phyloP scores from a whole-genome alignment of 2,329 filamentous ascomycete species.

The Colletotrichum destructivum region DNA sequence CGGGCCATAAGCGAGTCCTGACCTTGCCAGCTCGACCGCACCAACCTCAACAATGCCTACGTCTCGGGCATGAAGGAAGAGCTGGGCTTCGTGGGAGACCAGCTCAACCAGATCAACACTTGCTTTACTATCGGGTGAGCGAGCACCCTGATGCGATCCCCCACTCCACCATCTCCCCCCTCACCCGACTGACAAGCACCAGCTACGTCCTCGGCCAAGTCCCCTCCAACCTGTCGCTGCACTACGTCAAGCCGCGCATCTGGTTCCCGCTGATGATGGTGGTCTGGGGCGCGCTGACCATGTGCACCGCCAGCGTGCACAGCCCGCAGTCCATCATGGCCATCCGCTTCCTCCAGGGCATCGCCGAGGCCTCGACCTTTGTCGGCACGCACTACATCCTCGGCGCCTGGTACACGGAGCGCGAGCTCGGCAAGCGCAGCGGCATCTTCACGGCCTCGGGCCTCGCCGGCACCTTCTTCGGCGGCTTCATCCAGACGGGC shows the following conservation, averaged over 20 bases:
- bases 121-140: slow-evolving; percentile 62
- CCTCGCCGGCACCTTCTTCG: slow-evolving; percentile 72
- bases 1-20: background rate
- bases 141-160: background rate
- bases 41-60: slow-evolving; percentile 55
- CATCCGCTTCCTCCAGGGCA: slow-evolving; percentile 57
- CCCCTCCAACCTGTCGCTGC: slow-evolving; percentile 73
- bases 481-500: slow-evolving; percentile 73
- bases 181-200: background rate
- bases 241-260: slow-evolving; percentile 74
- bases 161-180: background rate
- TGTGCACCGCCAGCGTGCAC: slow-evolving; percentile 69
- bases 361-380: slow-evolving; percentile 58
- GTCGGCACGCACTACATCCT: slow-evolving; percentile 61
- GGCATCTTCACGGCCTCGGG: slow-evolving; percentile 75
- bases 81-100: slow-evolving; percentile 50
- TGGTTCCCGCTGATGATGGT: slow-evolving; percentile 77
- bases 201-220: slow-evolving; percentile 70
- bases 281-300: slow-evolving; percentile 75
- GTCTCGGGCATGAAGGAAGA: slow-evolving; percentile 58
- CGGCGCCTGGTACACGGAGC: slow-evolving; percentile 72
- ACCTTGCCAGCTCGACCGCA: slow-evolving; percentile 38
- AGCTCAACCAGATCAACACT: slow-evolving; percentile 68
- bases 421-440: slow-evolving; percentile 74
- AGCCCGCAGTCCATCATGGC: slow-evolving; percentile 69